Conservation (phyloP, 2,329 filamentous ascomycete species). For the Leptographium wingfieldii region DNA sequence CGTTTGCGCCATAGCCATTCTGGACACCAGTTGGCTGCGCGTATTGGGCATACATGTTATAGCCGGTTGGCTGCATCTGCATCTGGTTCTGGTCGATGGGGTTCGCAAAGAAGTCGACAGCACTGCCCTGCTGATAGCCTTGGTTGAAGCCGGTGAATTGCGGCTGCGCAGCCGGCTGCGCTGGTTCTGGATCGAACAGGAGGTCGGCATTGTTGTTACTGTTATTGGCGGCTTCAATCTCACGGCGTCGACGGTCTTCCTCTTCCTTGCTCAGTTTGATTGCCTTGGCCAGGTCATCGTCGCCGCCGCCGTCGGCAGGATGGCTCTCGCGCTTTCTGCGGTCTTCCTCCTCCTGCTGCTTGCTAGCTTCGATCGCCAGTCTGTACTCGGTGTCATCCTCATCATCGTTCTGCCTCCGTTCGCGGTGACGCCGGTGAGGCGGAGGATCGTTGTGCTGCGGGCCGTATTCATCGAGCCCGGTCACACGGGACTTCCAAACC, state of each 20-base stretch:
- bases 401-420: constrained; percentile 40
- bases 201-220: constrained; percentile 52
- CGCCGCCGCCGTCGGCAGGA: constrained; percentile 42
- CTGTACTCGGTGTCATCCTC: constrained; percentile 87
- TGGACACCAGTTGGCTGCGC: constrained; percentile 37
- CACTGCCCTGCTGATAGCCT: constrained; percentile 91
- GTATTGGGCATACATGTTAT: constrained; percentile 40
- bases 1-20: constrained; percentile 52
- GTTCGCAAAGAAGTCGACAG: constrained; percentile 96
- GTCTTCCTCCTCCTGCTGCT: constrained; percentile 88
- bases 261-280: constrained; percentile 92
- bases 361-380: constrained; percentile 88
- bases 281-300: constrained; percentile 85
- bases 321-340: constrained; percentile 56
- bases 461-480: constrained; percentile 74
- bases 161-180: constrained; percentile 42
- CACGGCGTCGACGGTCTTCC: constrained; percentile 75
- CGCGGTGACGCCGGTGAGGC: constrained; percentile 31
- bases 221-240: constrained; percentile 46
- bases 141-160: constrained; percentile 88
- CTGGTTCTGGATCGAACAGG: constrained; percentile 71
- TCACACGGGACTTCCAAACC: constrained; percentile 93
- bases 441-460: constrained; percentile 28
- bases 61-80: constrained; percentile 72
- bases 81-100: constrained; percentile 68